Base-by-base conservation (phyloP, 2,329 filamentous ascomycete species). In the Colletotrichum sp. region DNA sequence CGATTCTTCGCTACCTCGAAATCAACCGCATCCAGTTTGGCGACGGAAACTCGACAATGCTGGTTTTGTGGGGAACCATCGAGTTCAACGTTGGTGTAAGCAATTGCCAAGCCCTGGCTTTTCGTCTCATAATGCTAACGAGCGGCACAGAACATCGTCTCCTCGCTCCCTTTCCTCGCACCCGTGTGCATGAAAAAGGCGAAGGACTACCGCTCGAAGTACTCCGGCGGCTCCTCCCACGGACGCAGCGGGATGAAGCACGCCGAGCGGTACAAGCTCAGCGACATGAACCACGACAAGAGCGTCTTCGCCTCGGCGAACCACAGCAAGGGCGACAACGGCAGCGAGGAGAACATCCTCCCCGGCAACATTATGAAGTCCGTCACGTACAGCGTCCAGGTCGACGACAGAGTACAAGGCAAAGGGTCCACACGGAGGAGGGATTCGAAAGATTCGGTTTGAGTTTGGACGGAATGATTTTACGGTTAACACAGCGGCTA, bases 21-120 rank as follows among this genome's bases (percentile, higher is more conserved):
- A 91, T 91, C 75, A 81, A 87, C 76, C 82, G 85, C 0, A 89
- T 91, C 52, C 87, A 88, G 18, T 81, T 83, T 15, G 88, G 87
- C 3, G 88, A 90, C 49, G 88, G 89, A 10, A 89, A 90, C 78
- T 90, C 89, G 0, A 91, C 90, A 6, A 89, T 90, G 87, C 83
- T 91, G 13, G 85, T 91, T 1, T 82, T 91, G 1, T 91, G 89
- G 89, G 90, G 90, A 6, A 88, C 87, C 3, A 88, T 91, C 71
- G 90, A 91, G 79, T 89, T 91, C 81, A 91, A 91, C 77, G 86
- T 91, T 34, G 89, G 90, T 13, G 89, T 90, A 85, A 80, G 88
- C 79, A 30, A 13, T 16, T 49, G 24, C 30, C 70, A 18, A 15
- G n/a, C 24, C 9, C 21, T 8, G 36, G 15, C 1, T 39, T 0